Conservation (phyloP, 2,329 filamentous ascomycete genomes). For the Claviceps quebecensis region DNA sequence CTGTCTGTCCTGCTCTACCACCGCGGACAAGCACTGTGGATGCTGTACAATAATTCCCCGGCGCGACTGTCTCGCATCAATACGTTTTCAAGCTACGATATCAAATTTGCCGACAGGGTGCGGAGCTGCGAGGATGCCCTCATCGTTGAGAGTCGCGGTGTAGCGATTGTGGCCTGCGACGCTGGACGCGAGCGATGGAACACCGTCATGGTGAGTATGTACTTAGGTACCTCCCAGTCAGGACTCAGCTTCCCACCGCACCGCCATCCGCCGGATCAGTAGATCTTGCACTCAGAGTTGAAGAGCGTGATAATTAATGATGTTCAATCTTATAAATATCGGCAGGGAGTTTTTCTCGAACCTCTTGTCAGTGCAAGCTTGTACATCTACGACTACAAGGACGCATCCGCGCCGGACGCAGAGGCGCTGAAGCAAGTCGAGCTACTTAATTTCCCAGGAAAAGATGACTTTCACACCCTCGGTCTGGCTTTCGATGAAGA, state of each 20-base stretch:
- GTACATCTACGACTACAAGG: slow-evolving; percentile 24
- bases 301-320: not conserved
- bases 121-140: slow-evolving; percentile 27
- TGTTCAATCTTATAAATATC: not conserved
- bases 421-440: slow-evolving; percentile 12
- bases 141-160: slow-evolving; percentile 19
- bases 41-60: slow-evolving; percentile 18
- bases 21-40: slow-evolving; percentile 7
- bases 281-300: not conserved
- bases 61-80: slow-evolving; percentile 15
- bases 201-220: slow-evolving; percentile 23
- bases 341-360: slow-evolving; percentile 13
- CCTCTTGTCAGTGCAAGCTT: slow-evolving; percentile 15
- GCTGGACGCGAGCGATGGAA: slow-evolving; percentile 26
- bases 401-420: slow-evolving; percentile 2
- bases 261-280: not conserved
- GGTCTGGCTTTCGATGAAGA: slow-evolving; percentile 24
- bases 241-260: not conserved
- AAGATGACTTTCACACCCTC: slow-evolving; percentile 25
- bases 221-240: no score
- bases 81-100: slow-evolving; percentile 12
- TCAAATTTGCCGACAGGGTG: slow-evolving; percentile 24
- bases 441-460: slow-evolving; percentile 12
- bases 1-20: slow-evolving; percentile 8
- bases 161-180: slow-evolving; percentile 25